Conservation (phyloP, 306 rosid genomes). For the Comarum palustre region DNA sequence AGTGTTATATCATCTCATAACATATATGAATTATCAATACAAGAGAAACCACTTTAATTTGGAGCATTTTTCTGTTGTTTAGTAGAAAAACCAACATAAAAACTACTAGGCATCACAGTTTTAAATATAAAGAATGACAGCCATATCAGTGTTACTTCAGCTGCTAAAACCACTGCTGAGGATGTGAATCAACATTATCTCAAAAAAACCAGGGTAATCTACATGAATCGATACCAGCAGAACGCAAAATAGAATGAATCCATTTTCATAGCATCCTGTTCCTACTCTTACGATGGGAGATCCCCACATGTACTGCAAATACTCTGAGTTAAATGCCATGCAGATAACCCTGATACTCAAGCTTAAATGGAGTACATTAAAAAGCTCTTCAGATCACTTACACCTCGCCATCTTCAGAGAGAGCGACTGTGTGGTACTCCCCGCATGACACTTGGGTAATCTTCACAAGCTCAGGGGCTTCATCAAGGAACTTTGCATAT, state of each 20-base stretch:
- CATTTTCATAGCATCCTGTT: constrained; percentile 54
- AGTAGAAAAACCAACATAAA: neutral
- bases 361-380: constrained; percentile 50
- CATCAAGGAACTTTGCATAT: constrained; percentile 88
- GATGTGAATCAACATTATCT: neutral
- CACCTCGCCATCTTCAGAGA: constrained; percentile 92
- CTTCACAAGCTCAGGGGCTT: constrained; percentile 89
- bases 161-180: neutral
- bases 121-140: neutral
- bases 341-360: constrained; percentile 61
- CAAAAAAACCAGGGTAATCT: neutral
- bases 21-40: neutral
- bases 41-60: neutral
- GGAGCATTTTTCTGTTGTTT: neutral
- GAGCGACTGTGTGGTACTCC: constrained; percentile 93
- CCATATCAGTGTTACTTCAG: neutral
- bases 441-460: constrained; percentile 91
- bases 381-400: constrained; percentile 73
- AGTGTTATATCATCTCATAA: neutral
- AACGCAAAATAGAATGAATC: constrained; percentile 52
- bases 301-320: constrained; percentile 36
- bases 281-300: constrained; percentile 44
- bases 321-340: constrained; percentile 44
- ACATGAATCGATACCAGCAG: neutral
- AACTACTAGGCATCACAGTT: neutral